Conservation (phyloP, 106 monocot genomes). For the Ottelia alismoides region DNA sequence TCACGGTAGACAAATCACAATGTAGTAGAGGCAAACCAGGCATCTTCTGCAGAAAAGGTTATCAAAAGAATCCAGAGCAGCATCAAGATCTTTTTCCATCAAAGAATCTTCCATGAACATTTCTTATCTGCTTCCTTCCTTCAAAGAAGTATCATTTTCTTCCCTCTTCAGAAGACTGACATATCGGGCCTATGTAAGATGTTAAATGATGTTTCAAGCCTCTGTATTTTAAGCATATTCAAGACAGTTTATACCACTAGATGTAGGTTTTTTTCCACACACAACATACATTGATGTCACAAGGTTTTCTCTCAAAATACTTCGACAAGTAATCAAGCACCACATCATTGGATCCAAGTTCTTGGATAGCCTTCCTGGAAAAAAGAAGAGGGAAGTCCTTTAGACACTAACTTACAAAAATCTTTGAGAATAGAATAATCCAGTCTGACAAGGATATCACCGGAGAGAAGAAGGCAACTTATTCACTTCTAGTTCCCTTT, state of each 20-base stretch:
- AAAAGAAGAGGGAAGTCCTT: no score
- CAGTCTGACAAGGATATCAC: no score
- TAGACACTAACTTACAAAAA: no score
- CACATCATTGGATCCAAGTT: constrained; percentile 55
- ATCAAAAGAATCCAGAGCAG: constrained; percentile 96
- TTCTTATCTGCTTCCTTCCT: constrained; percentile 21
- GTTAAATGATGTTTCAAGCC: no score
- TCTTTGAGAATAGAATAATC: no score
- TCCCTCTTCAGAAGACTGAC: constrained; percentile 26
- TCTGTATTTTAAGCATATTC: no score
- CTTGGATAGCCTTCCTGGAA: constrained; percentile 63
- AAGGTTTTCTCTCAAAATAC: constrained; percentile 45
- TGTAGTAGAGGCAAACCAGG: constrained; percentile 42
- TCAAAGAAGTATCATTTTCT: no score
- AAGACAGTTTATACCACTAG: no score
- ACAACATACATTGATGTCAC: constrained; percentile 54
- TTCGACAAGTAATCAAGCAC: constrained; percentile 44
- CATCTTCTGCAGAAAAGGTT: constrained; percentile 93
- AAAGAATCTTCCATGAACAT: constrained; percentile 29
- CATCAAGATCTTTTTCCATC: constrained; percentile 86
- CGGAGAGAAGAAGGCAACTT: no score
- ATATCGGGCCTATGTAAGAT: constrained; percentile 85
- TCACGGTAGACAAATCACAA: no score
- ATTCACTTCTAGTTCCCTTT: no score
- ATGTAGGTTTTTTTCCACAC: no score